Base-by-base conservation (phyloP, 1,284 basidiomycete species). In the Trichosporon ovoides region DNA sequence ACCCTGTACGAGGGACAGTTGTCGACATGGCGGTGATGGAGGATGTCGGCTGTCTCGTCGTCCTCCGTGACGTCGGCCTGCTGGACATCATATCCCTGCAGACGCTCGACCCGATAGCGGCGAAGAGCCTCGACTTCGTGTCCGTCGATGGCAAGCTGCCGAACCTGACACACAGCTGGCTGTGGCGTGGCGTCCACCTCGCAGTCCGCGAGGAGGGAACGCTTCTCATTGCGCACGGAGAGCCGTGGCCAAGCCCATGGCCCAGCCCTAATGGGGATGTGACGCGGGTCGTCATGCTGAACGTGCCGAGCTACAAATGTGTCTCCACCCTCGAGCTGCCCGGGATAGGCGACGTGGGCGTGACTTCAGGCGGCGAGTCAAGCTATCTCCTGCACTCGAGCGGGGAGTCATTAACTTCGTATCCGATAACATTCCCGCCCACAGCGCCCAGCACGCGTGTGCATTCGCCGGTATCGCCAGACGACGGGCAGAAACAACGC, bases 231-330 rank as follows among this genome's bases (percentile, higher is more conserved):
- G 68, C 59, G 7, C 63, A 68, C 57, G 74, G 70, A 5, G 53
- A 70, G 16, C 73, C 72, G 3, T 75, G 72, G 71, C 71, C 72
- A 2, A 68, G 68, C 18, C 67, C 58, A 1, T 53, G 70, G 31
- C 72, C 74, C 1, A 71, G 66, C 38, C 68, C 68, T 0, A 73
- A 73, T 43, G 72, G 72, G 10, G 72, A 74, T 34, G 68, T 75
- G 6, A 75, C 74, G 0, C 58, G 68, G 12, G 70, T 75, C 0
- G 62, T 72, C 31, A 66, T 71, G 65, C 58, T 74, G 1, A 46
- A 56, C 7, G 34, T 59, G 9, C 56, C 52, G 2, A 11, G 19
- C 1, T 50, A 59, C 34, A 46, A 64, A 12, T 60, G 69, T 20
- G 63, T 66, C 0, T 64, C 69, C 3, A 60, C 68, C 3, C 59